Percentiles rank a stretch among this genome's conserved stretches.
phyloP scores from a whole-genome alignment of 2,329 filamentous ascomycete genomes.

The Parastagonospora nodorum region DNA sequence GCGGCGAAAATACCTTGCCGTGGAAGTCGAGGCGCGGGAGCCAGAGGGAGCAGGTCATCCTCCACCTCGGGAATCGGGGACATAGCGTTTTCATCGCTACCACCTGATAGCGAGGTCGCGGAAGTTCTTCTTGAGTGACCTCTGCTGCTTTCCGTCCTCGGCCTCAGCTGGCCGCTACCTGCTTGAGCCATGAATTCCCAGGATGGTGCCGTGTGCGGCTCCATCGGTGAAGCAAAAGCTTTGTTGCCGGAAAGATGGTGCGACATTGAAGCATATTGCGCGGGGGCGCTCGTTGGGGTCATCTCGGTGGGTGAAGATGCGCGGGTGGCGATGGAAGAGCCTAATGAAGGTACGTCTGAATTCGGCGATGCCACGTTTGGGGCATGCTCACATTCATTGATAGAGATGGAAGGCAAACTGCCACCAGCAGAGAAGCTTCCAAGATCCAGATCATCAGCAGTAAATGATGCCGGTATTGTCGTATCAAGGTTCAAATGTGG shows the following conservation, averaged over 20 bases:
- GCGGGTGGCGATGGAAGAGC: slow-evolving; percentile 43
- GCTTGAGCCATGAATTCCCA: slow-evolving; percentile 44
- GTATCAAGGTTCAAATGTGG: slow-evolving; percentile 34
- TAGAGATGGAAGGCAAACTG: slow-evolving; percentile 42
- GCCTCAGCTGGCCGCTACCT: slow-evolving; percentile 25
- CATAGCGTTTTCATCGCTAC: slow-evolving; percentile 36
- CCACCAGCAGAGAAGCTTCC: slow-evolving; percentile 30
- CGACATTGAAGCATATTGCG: slow-evolving; percentile 23
- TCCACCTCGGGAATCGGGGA: slow-evolving; percentile 37
- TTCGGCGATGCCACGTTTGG: slow-evolving; percentile 33
- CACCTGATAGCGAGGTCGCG: slow-evolving; percentile 35
- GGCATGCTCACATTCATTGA: slow-evolving; percentile 44
- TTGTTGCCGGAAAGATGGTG: slow-evolving; percentile 22
- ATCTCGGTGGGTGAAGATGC: slow-evolving; percentile 43
- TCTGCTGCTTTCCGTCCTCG: slow-evolving; percentile 21
- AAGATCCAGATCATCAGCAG: slow-evolving; percentile 28
- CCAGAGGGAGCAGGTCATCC: slow-evolving; percentile 33
- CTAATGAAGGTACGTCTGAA: slow-evolving; percentile 44
- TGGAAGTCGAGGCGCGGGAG: slow-evolving; percentile 32
- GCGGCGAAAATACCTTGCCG: slow-evolving; percentile 40
- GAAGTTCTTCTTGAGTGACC: slow-evolving; percentile 39
- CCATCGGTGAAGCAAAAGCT: slow-evolving; percentile 27
- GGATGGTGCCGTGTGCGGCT: slow-evolving; percentile 38
- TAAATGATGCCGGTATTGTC: slow-evolving; percentile 31
- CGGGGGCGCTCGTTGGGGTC: slow-evolving; percentile 34